Evolutionary conservation across 1,139 yeast species (phyloP).

Genomic region (Taphrina wiesneri): DNA sequence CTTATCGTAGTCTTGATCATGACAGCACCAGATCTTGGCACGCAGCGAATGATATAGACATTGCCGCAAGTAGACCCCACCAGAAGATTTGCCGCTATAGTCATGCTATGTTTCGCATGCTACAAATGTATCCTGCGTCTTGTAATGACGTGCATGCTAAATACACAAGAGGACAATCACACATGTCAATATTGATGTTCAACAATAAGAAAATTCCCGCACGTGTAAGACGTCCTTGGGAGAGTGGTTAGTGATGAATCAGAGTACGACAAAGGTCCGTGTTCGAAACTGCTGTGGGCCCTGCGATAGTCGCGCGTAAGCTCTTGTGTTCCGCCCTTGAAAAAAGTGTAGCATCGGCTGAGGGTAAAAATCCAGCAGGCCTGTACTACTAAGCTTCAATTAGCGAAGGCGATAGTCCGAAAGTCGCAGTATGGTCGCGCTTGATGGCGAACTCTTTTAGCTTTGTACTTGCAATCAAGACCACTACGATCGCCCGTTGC

Average conservation of each 20-base stretch:
- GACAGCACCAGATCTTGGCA: background rate
- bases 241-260: background rate
- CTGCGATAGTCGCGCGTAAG: constrained; percentile 3
- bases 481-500: no score
- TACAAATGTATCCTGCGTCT: background rate
- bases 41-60: constrained; percentile 19
- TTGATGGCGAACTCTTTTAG: background rate
- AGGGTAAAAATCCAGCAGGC: constrained; percentile 3
- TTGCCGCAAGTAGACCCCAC: constrained; percentile 11
- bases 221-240: constrained; percentile 2
- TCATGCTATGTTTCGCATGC: no score
- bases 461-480: no score
- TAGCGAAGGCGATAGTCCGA: background rate
- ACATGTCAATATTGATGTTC: no score
- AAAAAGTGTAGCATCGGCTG: background rate
- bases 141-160: background rate
- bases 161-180: no score
- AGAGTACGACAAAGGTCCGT: background rate
- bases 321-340: constrained; percentile 4
- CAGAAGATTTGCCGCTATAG: constrained; percentile 1
- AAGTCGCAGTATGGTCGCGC: background rate
- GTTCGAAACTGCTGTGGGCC: constrained; percentile 13
- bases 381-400: background rate
- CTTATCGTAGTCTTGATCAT: constrained; percentile 3
- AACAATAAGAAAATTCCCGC: no score